A percentile compares a stretch with the other conserved stretches of the same genome.
phyloP scores from a whole-genome alignment of 179 eudicot genomes.

The Carnegiea gigantea region DNA sequence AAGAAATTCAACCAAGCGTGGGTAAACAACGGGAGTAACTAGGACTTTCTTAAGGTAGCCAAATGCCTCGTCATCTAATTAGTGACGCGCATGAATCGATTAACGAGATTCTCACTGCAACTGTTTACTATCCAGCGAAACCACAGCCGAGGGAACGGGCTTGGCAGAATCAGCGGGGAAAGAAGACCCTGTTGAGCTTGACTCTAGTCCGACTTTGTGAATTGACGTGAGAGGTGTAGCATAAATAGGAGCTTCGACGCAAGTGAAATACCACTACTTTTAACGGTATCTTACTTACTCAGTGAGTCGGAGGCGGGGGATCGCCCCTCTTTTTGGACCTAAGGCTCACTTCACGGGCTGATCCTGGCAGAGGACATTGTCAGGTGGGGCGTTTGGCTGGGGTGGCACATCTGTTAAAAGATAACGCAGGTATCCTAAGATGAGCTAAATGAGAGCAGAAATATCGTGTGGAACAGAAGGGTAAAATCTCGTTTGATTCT shows the following conservation, averaged over 20 bases:
- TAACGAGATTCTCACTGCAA: not conserved
- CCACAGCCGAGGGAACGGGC: constrained; percentile 8
- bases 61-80: constrained; percentile 58
- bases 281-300: constrained; percentile 61
- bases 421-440: too few relatives aligned
- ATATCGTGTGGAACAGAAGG: too few relatives aligned
- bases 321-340: constrained; percentile 37
- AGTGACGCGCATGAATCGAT: constrained; percentile 19
- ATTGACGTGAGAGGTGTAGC: constrained; percentile 1
- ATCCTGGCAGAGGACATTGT: not conserved
- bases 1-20: constrained; percentile 78
- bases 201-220: constrained; percentile 15
- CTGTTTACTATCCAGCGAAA: not conserved
- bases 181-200: constrained; percentile 9
- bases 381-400: not conserved
- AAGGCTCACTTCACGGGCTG: not conserved
- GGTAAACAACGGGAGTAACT: constrained; percentile 78
- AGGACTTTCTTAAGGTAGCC: constrained; percentile 94
- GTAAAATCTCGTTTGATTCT: too few relatives aligned
- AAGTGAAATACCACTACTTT: constrained; percentile 57
- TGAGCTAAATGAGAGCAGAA: too few relatives aligned
- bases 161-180: not conserved
- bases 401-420: not conserved
- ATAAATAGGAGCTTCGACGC: constrained; percentile 8
- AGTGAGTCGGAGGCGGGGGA: constrained; percentile 49